Base-by-base conservation (phyloP, 2,329 filamentous ascomycete species). In the Scedosporium dehoogii region DNA sequence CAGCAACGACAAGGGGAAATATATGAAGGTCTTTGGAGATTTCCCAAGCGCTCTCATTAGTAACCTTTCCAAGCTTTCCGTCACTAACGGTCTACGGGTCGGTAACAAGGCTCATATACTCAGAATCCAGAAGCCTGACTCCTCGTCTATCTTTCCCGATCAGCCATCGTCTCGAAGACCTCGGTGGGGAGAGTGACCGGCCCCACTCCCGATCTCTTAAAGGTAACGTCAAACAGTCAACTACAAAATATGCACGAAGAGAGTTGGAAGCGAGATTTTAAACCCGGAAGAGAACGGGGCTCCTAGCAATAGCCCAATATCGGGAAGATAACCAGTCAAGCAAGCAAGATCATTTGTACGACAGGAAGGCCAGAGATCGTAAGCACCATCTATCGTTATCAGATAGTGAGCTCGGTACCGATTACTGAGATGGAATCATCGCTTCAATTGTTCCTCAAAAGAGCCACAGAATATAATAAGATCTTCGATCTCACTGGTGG, bases 161-260 rank as follows among this genome's bases (percentile, higher is more conserved):
- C 21, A 59, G 42, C n/a, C n/a, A 91, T 92, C 55, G 80, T 81
- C 73, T 94, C 85, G 59, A 97, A 84, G 23, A 97, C 90, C 3
- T 84, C 76, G 12, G 90, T 96, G 25, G 92, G 92, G 18, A 97
- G 82, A 38, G 85, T 80, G n/a, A 93, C 92, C 58, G 93, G 93
- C 66, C 93, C 93, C 61, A 93, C 92, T 65, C 92, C 92, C 7
- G 6, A 16, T 6, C 3, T n/a, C 42, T 46, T 46, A n/a, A 18
- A 46, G 18, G 42, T 16, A 16, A 46, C 42, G 42, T n/a, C 42
- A 6, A 46, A 46, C n/a, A 6, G 14, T 16, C 44, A 16, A 46
- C 44, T n/a, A 46, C 7, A 46, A 46, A 18, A 46, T 46, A 2
- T 46, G 18, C 44, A 25, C n/a, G 21, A 25, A 25, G 48, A 21